Evolutionary conservation across 2,329 filamentous ascomycete species (phyloP).

Genomic region (Hymenoscyphus fraxineus): DNA sequence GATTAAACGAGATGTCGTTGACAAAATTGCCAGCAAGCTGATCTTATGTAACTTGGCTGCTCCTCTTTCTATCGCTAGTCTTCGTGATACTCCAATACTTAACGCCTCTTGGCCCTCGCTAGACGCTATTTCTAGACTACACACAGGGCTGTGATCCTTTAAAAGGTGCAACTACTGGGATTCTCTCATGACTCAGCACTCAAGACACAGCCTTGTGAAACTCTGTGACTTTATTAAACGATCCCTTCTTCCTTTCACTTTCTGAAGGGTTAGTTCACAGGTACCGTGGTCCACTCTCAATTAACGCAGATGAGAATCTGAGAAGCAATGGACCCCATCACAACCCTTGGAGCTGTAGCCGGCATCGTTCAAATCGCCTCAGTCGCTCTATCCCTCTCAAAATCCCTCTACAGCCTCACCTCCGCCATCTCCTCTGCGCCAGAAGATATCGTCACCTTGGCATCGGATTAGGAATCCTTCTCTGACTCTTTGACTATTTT

Average conservation of each 20-base stretch:
- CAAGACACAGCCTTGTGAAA: no score
- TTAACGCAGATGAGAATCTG: no score
- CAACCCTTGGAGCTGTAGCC: constrained; percentile 21
- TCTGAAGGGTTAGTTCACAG: no score
- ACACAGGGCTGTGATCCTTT: no score
- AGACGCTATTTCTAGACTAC: no score
- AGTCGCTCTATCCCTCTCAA: constrained; percentile 22
- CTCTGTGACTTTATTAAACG: no score
- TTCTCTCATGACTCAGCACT: no score
- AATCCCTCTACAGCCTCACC: constrained; percentile 22
- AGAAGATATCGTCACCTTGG: constrained; percentile 21
- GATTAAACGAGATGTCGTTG: neutral
- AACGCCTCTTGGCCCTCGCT: no score
- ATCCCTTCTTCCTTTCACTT: no score
- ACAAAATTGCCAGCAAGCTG: neutral
- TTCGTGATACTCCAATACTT: no score
- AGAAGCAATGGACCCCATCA: constrained; percentile 25
- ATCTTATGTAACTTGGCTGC: neutral
- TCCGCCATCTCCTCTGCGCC: constrained; percentile 19
- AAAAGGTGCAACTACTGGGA: no score
- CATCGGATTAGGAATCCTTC: constrained; percentile 20
- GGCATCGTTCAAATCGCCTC: constrained; percentile 20
- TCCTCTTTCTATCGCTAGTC: neutral
- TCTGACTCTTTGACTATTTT: constrained; percentile 22
- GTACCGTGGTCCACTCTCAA: no score